phyloP scores from a whole-genome alignment of 2,329 filamentous ascomycete genomes.

The Fusarium liriodendri region DNA sequence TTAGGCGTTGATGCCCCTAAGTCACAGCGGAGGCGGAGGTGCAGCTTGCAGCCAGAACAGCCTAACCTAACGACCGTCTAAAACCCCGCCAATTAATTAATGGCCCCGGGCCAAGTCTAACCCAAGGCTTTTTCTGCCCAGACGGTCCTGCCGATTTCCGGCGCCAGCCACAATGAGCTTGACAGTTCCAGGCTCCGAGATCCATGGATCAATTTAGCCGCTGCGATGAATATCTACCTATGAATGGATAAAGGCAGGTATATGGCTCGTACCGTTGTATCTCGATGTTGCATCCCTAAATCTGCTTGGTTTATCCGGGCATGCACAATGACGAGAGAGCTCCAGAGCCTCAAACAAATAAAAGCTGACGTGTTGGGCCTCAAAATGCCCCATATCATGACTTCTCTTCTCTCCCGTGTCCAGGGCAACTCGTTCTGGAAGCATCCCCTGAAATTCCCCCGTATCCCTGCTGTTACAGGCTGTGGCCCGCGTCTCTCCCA shows the following conservation, averaged over 20 bases:
- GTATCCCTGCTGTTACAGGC: not conserved
- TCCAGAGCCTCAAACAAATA: slow-evolving; percentile 3
- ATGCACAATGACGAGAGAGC: slow-evolving; percentile 18
- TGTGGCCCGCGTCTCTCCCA: not conserved
- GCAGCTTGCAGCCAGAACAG: slow-evolving; percentile 7
- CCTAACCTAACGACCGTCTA: slow-evolving; percentile 17
- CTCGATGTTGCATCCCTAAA: not conserved
- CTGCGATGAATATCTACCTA: not conserved
- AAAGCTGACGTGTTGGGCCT: slow-evolving; percentile 21
- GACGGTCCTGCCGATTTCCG: slow-evolving; percentile 28
- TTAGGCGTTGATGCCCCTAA: slow-evolving; percentile 35
- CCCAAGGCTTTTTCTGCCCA: not conserved
- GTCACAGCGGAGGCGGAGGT: slow-evolving; percentile 14
- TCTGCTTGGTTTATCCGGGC: not conserved
- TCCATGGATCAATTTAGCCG: slow-evolving; percentile 21
- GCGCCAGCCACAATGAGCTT: slow-evolving; percentile 23
- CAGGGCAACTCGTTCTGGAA: slow-evolving; percentile 1
- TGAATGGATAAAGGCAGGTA: not conserved
- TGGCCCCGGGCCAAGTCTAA: not conserved
- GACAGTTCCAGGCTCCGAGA: slow-evolving; percentile 11
- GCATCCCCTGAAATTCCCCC: not conserved
- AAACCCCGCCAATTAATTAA: slow-evolving; percentile 40
- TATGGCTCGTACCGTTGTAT: not conserved
- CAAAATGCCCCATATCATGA: slow-evolving; percentile 13
- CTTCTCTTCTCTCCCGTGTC: not conserved